A percentile compares a stretch with the other conserved stretches of the same genome.
Evolutionary conservation across 1,284 basidiomycete species (phyloP).

Genomic region (Cutaneotrichosporon sp.): DNA sequence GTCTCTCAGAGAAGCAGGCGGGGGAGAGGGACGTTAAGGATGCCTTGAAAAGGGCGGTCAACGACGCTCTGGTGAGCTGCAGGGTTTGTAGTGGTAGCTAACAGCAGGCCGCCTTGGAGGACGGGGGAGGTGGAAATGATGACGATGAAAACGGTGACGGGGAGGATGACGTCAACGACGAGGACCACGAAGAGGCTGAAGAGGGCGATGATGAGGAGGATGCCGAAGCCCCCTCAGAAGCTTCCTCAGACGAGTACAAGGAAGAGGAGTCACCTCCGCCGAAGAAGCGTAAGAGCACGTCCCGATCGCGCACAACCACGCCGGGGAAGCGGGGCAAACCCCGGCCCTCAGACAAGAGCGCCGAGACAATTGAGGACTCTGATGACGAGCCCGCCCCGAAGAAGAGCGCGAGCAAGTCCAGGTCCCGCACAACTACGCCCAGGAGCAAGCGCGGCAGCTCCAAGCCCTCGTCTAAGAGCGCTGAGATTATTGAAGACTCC

Average conservation of each 20-base stretch:
- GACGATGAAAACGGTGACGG: slow-evolving; percentile 7
- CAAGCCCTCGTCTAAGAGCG: background rate
- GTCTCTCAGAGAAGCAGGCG: slow-evolving; percentile 25
- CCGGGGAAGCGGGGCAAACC: no score
- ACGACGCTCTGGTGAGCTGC: slow-evolving; percentile 33
- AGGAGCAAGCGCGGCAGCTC: no score
- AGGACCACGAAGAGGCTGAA: slow-evolving; percentile 8
- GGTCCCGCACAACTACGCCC: background rate
- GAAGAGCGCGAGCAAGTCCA: background rate
- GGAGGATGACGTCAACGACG: background rate
- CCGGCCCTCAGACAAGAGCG: background rate
- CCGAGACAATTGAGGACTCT: background rate
- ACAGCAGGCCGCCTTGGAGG: slow-evolving; percentile 4
- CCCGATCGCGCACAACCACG: background rate
- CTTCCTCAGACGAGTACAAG: background rate
- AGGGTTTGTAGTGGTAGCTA: background rate
- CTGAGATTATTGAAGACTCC: background rate
- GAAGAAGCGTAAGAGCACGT: background rate
- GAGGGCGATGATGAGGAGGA: background rate
- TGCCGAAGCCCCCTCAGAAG: background rate
- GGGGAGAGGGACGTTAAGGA: slow-evolving; percentile 28
- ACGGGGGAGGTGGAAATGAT: slow-evolving; percentile 4
- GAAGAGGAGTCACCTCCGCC: background rate
- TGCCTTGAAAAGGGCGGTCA: slow-evolving; percentile 45
- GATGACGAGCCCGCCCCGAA: background rate